Conservation (phyloP, 176 grass and related monocot genomes). For the Thalia dealbata region DNA sequence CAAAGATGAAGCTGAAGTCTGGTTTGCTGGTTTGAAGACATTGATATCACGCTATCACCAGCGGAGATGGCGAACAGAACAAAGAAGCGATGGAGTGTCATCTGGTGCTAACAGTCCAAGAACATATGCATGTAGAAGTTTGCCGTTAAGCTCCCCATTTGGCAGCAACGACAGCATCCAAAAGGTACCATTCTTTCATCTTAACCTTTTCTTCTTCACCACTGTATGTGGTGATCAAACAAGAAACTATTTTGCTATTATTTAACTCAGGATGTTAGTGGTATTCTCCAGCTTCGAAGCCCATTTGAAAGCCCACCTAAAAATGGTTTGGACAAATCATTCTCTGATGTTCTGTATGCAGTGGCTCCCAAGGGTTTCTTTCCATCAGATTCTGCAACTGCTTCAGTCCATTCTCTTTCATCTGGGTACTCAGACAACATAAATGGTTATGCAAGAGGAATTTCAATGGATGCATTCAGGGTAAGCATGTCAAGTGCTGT, state of each 20-base stretch:
- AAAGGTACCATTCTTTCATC: constrained; percentile 44
- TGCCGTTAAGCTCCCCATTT: constrained; percentile 90
- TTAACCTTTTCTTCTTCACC: constrained; percentile 9
- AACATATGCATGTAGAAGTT: constrained; percentile 64
- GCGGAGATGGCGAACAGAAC: constrained; percentile 76
- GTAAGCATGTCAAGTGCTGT: constrained; percentile 92
- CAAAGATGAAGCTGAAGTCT: constrained; percentile 99
- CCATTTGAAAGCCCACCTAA: constrained; percentile 86
- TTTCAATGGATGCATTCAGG: constrained; percentile 82
- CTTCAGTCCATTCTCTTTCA: constrained; percentile 74
- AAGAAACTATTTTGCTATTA: constrained; percentile 21
- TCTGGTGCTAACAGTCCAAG: constrained; percentile 85
- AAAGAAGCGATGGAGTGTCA: constrained; percentile 70
- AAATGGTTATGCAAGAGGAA: constrained; percentile 51
- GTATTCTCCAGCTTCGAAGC: constrained; percentile 46
- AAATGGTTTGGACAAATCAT: constrained; percentile 72
- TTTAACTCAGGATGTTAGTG: constrained; percentile 56
- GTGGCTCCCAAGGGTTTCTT: constrained; percentile 69
- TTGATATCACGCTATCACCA: constrained; percentile 69
- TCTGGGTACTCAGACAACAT: constrained; percentile 72
- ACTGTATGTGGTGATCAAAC: neutral
- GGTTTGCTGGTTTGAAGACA: constrained; percentile 97
- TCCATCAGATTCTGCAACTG: constrained; percentile 64
- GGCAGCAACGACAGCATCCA: constrained; percentile 75
- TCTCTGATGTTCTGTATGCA: constrained; percentile 76